Percentiles rank a stretch among this genome's conserved stretches.
These are phyloP conservation scores for Penicillium mononematosum DNA, from an alignment of 495 filamentous ascomycete genomes.

Conservation along the genomic window DNA sequence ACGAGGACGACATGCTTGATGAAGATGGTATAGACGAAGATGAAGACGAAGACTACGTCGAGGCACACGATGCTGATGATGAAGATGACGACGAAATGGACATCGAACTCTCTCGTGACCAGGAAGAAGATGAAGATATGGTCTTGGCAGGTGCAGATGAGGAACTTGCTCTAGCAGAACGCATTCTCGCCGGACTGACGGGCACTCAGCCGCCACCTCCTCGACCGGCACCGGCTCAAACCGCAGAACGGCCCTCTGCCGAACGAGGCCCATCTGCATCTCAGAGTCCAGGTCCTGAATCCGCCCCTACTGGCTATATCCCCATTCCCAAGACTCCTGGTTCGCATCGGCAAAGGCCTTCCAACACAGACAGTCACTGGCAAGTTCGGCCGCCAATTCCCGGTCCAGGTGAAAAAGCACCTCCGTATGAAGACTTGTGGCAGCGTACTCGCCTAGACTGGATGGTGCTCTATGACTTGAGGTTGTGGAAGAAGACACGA, in stretches of 20 bases:
- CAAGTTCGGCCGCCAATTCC: slow-evolving; percentile 71
- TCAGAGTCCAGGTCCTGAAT: slow-evolving; percentile 24
- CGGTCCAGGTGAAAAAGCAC: slow-evolving; percentile 52
- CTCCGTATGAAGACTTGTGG: slow-evolving; percentile 78
- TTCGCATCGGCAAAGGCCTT: slow-evolving; percentile 35
- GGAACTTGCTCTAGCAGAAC: slow-evolving; percentile 66
- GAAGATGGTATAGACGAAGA: slow-evolving; percentile 50
- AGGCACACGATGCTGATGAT: slow-evolving; percentile 46
- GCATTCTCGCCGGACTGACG: slow-evolving; percentile 51
- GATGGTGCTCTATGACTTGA: slow-evolving; percentile 92
- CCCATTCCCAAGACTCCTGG: slow-evolving; percentile 42
- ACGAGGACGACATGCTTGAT: slow-evolving; percentile 32
- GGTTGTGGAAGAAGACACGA: slow-evolving; percentile 94
- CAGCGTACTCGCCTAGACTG: slow-evolving; percentile 89
- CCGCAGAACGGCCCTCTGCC: slow-evolving; percentile 57
- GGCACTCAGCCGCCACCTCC: slow-evolving; percentile 14
- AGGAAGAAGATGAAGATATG: slow-evolving; percentile 47
- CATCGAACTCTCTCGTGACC: slow-evolving; percentile 19
- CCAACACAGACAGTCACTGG: slow-evolving; percentile 73
- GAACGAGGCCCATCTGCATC: slow-evolving; percentile 38
- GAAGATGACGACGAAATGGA: slow-evolving; percentile 42
- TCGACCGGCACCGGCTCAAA: slow-evolving; percentile 11
- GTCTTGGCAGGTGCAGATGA: slow-evolving; percentile 38
- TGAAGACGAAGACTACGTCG: slow-evolving; percentile 45
- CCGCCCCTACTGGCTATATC: slow-evolving; percentile 26